Evolutionary conservation across 2,329 filamentous ascomycete species (phyloP).

Genomic region (Ceratocystis cubensis): DNA sequence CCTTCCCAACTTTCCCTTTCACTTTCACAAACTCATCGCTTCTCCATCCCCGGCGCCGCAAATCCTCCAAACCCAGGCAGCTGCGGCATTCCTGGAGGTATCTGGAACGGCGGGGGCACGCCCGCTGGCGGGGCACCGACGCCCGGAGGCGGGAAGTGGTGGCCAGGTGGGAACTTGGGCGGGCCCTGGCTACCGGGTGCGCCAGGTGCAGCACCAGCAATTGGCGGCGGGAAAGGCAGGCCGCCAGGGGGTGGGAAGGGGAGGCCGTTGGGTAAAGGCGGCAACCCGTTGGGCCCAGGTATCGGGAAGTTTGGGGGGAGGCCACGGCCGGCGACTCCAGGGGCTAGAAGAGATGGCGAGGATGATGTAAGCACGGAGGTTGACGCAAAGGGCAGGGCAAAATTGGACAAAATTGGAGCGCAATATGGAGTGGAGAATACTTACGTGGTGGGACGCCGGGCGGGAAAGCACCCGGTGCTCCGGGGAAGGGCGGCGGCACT

Average conservation of each 20-base stretch:
- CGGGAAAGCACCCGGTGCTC: conserved; percentile 30
- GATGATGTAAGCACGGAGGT: not conserved
- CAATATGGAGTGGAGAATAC: conserved; percentile 25
- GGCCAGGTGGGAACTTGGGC: conserved; percentile 23
- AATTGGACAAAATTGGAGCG: conserved; percentile 17
- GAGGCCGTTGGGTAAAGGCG: conserved; percentile 32
- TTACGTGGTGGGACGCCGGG: conserved; percentile 38
- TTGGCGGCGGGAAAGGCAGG: conserved; percentile 26
- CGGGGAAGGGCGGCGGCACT: conserved; percentile 29
- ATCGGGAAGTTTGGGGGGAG: conserved; percentile 37
- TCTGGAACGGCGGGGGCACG: conserved; percentile 24
- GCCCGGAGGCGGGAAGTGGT: conserved; percentile 27
- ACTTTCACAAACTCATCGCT: conserved; percentile 22
- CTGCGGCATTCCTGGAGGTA: conserved; percentile 22
- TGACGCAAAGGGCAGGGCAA: not conserved
- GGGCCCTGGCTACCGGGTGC: conserved; percentile 25
- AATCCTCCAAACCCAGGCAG: conserved; percentile 22
- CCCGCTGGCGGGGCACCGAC: conserved; percentile 24
- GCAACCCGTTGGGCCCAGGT: conserved; percentile 30
- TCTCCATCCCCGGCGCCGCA: conserved; percentile 30
- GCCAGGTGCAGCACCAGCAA: conserved; percentile 32
- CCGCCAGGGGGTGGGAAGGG: conserved; percentile 33
- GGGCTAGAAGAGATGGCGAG: conserved; percentile 30
- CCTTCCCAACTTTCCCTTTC: not conserved
- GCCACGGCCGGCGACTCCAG: conserved; percentile 38